Base-by-base conservation (phyloP, 164 flowering plant species). In the Cinnamomum micranthum region DNA sequence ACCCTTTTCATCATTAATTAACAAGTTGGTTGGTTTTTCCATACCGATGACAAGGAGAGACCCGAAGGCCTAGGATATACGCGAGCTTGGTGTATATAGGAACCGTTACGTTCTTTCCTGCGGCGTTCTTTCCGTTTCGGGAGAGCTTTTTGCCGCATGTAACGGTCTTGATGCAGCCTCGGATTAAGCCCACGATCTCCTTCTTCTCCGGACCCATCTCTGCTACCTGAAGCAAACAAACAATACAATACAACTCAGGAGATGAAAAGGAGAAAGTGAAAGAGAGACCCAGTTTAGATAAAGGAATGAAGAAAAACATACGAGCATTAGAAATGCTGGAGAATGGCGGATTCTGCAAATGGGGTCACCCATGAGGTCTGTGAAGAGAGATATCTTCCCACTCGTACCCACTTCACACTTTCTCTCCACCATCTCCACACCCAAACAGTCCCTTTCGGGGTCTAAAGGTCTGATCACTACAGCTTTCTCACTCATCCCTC, bases 141-240 rank as follows among this genome's bases (percentile, higher is more conserved):
- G 89, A 31, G 68, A 81, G 82, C 68, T 88, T 91, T 68, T 86
- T 86, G 59, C 93, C 94, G 63, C 97, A 92, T 3, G 98, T 93
- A 76, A 91, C 97, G 80, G 90, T 93, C 76, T 95, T 95, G 82
- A 95, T 91, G 86, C 97, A 95, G 17, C 97, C 99, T 17, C 97
- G 87, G 2, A 92, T 83, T 81, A 93, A 80, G n/a, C 98, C 98
- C 23, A 93, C 97, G 33, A 92, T 88, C 73, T 87, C 84, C 68
- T 83, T 81, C 7, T 77, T 81, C 7, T 77, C 78, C 19, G n/a
- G 60, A 4, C 72, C 76, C 73, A 81, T 78, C 81, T 86, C 94
- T 0, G 95, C 95, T 68, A 91, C 91, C 97, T 92, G 83, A 62
- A 59, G 50, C 25, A 75, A 67, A 35, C 17, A 25, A 17, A 41